Conservation (phyloP, 208 protist genomes). For the Leishmania martiniquensis region DNA sequence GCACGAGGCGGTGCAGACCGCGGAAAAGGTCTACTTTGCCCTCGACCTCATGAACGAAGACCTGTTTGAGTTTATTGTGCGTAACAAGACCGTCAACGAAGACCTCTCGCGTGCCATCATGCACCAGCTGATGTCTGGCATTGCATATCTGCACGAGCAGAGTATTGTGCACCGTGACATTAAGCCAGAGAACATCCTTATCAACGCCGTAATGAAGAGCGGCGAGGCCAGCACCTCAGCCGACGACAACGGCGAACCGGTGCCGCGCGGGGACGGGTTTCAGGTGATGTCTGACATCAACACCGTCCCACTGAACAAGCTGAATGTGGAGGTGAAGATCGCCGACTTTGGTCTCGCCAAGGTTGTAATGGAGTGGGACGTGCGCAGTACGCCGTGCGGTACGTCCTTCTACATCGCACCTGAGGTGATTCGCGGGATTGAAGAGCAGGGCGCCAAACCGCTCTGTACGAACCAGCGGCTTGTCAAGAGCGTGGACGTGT, state of each 20-base stretch:
- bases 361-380: constrained; percentile 83
- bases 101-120: constrained; percentile 68
- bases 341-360: constrained; percentile 93
- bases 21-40: constrained; percentile 78
- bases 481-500: constrained; percentile 90
- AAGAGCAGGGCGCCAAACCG: constrained; percentile 80
- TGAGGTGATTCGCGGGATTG: constrained; percentile 87
- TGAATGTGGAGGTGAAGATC: constrained; percentile 78
- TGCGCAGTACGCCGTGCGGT: constrained; percentile 82
- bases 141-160: constrained; percentile 82
- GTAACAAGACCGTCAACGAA: constrained; percentile 73
- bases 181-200: constrained; percentile 91
- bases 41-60: constrained; percentile 88
- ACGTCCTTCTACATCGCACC: constrained; percentile 93
- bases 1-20: constrained; percentile 73
- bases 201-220: constrained; percentile 45
- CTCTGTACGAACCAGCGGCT: constrained; percentile 77
- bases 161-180: constrained; percentile 89
- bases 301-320: constrained; percentile 36
- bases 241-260: constrained; percentile 16
- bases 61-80: constrained; percentile 88
- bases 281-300: constrained; percentile 34
- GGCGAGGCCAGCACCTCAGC: constrained; percentile 4
- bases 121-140: constrained; percentile 63
- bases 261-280: neutral